Percentiles rank a stretch among this genome's conserved stretches.
phyloP scores from a whole-genome alignment of 768 basidiomycete genomes.

The Rhizopogon vinicolor region DNA sequence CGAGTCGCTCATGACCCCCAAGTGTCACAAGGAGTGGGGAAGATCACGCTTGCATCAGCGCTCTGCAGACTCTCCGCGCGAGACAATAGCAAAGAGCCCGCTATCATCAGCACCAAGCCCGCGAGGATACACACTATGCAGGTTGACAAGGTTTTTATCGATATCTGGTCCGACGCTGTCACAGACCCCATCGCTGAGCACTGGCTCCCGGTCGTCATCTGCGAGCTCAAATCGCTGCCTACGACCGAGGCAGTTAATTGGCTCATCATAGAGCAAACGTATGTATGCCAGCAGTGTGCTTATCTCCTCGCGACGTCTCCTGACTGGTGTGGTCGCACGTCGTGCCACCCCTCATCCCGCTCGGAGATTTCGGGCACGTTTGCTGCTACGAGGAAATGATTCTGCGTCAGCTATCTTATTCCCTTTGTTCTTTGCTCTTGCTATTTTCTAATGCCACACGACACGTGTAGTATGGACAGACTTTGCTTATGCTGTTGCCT shows the following conservation, averaged over 20 bases:
- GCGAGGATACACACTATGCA: constrained; percentile 39
- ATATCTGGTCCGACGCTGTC: constrained; percentile 77
- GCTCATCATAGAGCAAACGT: constrained; percentile 67
- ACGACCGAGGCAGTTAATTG: constrained; percentile 40
- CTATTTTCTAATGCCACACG: too few species aligned
- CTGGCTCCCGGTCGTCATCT: constrained; percentile 70
- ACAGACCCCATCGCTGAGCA: constrained; percentile 60
- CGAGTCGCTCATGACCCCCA: constrained; percentile 29
- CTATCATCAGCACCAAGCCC: constrained; percentile 33
- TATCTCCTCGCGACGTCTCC: constrained; percentile 20
- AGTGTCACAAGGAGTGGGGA: constrained; percentile 21
- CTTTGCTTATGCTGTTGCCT: too few species aligned
- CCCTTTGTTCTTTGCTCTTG: too few species aligned
- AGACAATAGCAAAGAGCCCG: constrained; percentile 7
- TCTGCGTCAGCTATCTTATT: constrained; percentile 15
- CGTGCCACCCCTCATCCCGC: constrained; percentile 40
- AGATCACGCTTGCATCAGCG: constrained; percentile 21
- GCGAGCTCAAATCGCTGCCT: constrained; percentile 49
- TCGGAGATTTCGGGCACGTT: constrained; percentile 44
- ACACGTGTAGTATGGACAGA: too few species aligned
- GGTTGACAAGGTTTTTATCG: constrained; percentile 77
- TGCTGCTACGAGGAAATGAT: constrained; percentile 52
- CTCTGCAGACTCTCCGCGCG: constrained; percentile 13
- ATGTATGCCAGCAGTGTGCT: constrained; percentile 33
- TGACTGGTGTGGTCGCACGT: constrained; percentile 26